These are phyloP conservation scores for Pholiota microspora DNA, from an alignment of 768 basidiomycete species.

Conservation along the genomic window DNA sequence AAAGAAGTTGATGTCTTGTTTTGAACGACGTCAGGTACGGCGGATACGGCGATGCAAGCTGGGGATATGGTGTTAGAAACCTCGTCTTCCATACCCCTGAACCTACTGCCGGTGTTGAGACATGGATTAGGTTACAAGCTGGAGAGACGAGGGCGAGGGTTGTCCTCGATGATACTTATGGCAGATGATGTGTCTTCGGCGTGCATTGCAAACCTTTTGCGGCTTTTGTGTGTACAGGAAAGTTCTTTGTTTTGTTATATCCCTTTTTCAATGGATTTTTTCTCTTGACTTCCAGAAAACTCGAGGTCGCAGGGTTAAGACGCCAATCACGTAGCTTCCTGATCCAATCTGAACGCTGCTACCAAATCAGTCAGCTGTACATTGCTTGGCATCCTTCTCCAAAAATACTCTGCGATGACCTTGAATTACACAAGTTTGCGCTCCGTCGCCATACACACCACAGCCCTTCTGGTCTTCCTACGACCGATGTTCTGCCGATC, in stretches of 20 bases:
- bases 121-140: constrained; percentile 64
- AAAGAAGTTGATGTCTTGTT: neutral
- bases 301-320: neutral
- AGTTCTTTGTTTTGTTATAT: neutral
- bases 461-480: too few species aligned
- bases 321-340: neutral
- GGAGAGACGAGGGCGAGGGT: constrained; percentile 58
- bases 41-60: constrained; percentile 49
- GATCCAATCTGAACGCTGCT: neutral
- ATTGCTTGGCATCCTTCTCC: neutral
- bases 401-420: too few species aligned
- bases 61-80: constrained; percentile 69
- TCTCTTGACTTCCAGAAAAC: neutral
- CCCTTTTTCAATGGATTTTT: neutral
- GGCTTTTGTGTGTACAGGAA: neutral
- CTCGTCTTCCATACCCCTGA: constrained; percentile 53
- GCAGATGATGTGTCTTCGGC: too few species aligned
- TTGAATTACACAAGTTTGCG: too few species aligned
- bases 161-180: constrained; percentile 42
- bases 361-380: neutral
- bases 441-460: too few species aligned
- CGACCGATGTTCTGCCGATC: too few species aligned
- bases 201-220: neutral
- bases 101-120: constrained; percentile 46
- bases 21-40: constrained; percentile 63